Percentiles rank a stretch among this genome's conserved stretches.
Evolutionary conservation across 2,329 filamentous ascomycete species (phyloP).

Genomic region (Colletotrichum neosansevieriae): DNA sequence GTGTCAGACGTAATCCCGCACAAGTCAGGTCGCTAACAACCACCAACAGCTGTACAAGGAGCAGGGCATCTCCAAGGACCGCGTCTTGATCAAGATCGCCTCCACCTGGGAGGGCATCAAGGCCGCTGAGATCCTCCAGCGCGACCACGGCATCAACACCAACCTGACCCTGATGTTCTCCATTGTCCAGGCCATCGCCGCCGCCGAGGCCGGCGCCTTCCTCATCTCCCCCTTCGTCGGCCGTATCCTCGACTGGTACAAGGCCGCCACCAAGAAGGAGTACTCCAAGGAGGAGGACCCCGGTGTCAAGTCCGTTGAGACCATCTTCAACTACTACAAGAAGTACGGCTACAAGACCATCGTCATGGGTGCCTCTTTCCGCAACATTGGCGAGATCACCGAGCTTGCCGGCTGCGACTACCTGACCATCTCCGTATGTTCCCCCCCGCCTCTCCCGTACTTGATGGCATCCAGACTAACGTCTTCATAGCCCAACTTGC

Average conservation of each 20-base stretch:
- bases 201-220: conserved; percentile 94
- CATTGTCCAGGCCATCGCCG: conserved; percentile 90
- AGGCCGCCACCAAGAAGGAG: conserved; percentile 94
- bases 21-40: conserved; percentile 14
- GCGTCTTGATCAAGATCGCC: conserved; percentile 97
- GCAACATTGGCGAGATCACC: conserved; percentile 95
- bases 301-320: conserved; percentile 92
- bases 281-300: conserved; percentile 93
- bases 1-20: no score
- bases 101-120: conserved; percentile 99
- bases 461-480: conserved; percentile 1
- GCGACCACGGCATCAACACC: conserved; percentile 95
- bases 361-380: conserved; percentile 99
- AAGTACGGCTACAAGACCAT: conserved; percentile 99
- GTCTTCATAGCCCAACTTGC: conserved; percentile 79
- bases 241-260: conserved; percentile 99
- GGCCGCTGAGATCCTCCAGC: conserved; percentile 96
- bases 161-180: conserved; percentile 99
- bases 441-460: neutral
- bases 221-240: conserved; percentile 99
- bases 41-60: conserved; percentile 86
- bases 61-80: conserved; percentile 91
- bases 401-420: conserved; percentile 99
- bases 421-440: conserved; percentile 91
- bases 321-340: conserved; percentile 99